Conservation (phyloP, 129 eudicot genomes). For the sunflower (Helianthus annuus) region DNA sequence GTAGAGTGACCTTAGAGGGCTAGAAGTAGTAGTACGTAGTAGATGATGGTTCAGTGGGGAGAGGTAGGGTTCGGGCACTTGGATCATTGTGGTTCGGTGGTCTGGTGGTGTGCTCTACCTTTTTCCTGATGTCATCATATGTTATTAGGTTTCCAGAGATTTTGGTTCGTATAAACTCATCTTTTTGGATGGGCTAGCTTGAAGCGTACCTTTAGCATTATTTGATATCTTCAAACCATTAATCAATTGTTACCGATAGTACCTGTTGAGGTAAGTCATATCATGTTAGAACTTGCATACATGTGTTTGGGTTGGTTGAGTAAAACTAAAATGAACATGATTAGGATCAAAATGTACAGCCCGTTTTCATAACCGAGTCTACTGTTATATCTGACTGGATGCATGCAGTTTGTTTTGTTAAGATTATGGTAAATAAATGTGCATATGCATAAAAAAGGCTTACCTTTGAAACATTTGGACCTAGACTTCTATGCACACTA, state of each 20-base stretch:
- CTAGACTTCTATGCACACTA: conserved; percentile 83
- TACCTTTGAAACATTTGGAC: conserved; percentile 78
- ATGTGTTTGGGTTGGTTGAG: background rate
- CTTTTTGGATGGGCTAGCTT: no score
- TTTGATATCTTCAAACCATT: conserved; percentile 64
- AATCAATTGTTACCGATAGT: conserved; percentile 90
- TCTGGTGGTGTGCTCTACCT: conserved; percentile 3
- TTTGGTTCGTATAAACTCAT: background rate
- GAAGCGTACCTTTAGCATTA: no score
- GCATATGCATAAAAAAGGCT: background rate
- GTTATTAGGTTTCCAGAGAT: background rate
- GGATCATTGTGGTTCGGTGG: background rate
- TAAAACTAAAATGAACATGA: background rate
- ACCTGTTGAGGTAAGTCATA: conserved; percentile 42
- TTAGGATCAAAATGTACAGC: background rate
- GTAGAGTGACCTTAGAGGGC: background rate
- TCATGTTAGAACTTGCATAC: background rate
- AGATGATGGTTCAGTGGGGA: background rate
- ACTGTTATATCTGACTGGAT: background rate
- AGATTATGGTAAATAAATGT: background rate
- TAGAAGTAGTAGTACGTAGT: background rate
- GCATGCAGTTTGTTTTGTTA: background rate
- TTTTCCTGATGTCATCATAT: background rate
- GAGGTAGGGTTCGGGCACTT: conserved; percentile 3
- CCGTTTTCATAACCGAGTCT: background rate